Base-by-base conservation (phyloP, 345 rosid species). In the Isatis tinctoria region DNA sequence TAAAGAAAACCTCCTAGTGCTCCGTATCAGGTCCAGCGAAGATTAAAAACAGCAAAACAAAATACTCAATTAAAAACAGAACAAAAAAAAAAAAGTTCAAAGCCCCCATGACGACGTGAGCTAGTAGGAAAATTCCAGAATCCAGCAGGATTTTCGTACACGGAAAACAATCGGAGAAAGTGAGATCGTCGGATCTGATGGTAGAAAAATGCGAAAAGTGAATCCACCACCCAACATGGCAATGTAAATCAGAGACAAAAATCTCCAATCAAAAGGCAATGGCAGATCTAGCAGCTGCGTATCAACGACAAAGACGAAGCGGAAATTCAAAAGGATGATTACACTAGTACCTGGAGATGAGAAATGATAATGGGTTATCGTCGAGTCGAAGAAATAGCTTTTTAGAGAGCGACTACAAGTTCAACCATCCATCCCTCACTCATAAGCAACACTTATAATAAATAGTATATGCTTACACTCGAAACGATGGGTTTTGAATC, bases 211-310 rank as follows among this genome's bases (percentile, higher is more conserved):
- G 28, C 28, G 28, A 49, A 4, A 70, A 36, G 48, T 47, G 5
- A 14, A 14, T 4, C 6, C 14, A 48, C 20, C 22, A 48, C 32
- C 22, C 17, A 27, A 44, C 2, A 57, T 51, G 43, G 18, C 54
- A 73, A 44, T 65, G 59, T 57, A 24, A 57, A 74, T 56, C 39
- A 35, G 58, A 65, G 45, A 65, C 49, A 12, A 43, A 8, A 32
- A 36, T 10, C 12, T n/a, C 20, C 28, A 41, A 52, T 41, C 14
- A 54, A 72, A 37, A 43, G 67, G 41, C 72, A 65, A 65, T 47
- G 73, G 45, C 68, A 74, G 72, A 74, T 74, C 78, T 67, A 47
- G 27, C 20, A 71, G 60, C 9, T 4, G 18, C 45, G 14, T 32
- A 32, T 41, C 54, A 16, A 30, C 6, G 37, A 28, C 2, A 22